Percentiles rank a stretch among this genome's conserved stretches.
phyloP scores from a whole-genome alignment of 2,329 filamentous ascomycete species.

The Fusarium sp. region DNA sequence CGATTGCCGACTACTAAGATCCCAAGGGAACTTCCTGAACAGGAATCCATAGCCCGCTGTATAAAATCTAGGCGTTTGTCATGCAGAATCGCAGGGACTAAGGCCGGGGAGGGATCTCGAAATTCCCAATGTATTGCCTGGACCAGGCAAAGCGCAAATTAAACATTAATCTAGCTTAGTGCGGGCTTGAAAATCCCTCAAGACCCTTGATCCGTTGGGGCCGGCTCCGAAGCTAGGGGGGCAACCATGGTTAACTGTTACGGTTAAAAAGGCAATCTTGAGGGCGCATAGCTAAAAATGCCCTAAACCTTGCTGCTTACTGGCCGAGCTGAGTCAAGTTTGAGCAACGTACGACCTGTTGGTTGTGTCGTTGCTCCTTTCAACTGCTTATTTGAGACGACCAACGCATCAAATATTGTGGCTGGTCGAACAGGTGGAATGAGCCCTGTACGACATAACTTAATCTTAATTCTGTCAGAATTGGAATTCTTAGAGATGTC shows the following conservation, averaged over 20 bases:
- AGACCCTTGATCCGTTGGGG: neutral
- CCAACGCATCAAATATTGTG: neutral
- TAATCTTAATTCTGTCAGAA: slow-evolving; percentile 1
- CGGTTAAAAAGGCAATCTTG: neutral
- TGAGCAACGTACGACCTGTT: neutral
- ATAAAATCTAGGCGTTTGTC: neutral
- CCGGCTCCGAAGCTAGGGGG: neutral
- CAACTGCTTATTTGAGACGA: too few relatives aligned
- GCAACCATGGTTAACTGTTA: neutral
- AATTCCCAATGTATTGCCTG: slow-evolving; percentile 4
- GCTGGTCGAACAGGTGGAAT: neutral
- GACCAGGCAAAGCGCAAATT: neutral
- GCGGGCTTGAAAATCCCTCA: neutral
- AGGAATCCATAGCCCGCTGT: neutral
- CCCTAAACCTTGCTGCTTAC: neutral
- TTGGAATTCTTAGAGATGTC: neutral
- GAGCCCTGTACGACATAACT: neutral
- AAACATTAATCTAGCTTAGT: neutral
- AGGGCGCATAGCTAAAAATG: neutral
- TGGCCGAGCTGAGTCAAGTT: neutral
- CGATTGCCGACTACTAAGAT: neutral
- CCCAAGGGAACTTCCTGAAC: slow-evolving; percentile 6
- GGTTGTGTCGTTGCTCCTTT: neutral
- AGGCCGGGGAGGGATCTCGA: neutral
- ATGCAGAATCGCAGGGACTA: neutral